These are phyloP conservation scores for Rhodotorula taiwanensis DNA, from an alignment of 768 basidiomycete genomes.

Conservation along the genomic window DNA sequence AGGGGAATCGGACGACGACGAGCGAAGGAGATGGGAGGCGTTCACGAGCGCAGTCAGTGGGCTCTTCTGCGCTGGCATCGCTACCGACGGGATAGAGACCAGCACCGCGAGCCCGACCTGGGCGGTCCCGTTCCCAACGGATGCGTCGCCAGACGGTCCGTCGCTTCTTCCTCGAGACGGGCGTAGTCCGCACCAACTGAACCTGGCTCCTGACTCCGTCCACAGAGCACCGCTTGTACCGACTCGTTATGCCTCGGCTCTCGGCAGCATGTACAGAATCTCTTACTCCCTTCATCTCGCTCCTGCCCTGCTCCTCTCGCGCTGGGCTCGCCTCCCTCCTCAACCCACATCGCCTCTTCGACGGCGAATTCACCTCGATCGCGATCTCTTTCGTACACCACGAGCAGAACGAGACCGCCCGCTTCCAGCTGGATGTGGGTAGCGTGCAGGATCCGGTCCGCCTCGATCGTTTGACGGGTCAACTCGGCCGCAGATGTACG, in stretches of 20 bases:
- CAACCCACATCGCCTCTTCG: slow-evolving; percentile 77
- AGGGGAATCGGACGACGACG: slow-evolving; percentile 18
- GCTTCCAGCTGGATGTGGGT: slow-evolving; percentile 64
- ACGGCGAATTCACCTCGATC: slow-evolving; percentile 87
- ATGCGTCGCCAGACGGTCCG: slow-evolving; percentile 24
- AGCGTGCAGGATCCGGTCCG: slow-evolving; percentile 65
- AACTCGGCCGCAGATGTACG: slow-evolving; percentile 32
- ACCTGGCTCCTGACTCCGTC: too few relatives aligned
- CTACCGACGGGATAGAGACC: slow-evolving; percentile 28
- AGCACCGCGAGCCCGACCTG: slow-evolving; percentile 24
- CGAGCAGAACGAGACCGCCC: slow-evolving; percentile 47
- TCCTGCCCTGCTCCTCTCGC: slow-evolving; percentile 81
- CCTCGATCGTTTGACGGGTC: slow-evolving; percentile 33
- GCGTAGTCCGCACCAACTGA: background rate
- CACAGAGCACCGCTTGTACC: slow-evolving; percentile 50
- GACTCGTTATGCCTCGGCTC: slow-evolving; percentile 61
- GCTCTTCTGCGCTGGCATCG: slow-evolving; percentile 68
- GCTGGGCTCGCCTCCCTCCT: slow-evolving; percentile 77
- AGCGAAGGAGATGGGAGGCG: slow-evolving; percentile 58
- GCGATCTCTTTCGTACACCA: slow-evolving; percentile 53
- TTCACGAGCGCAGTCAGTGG: slow-evolving; percentile 85
- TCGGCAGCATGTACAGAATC: slow-evolving; percentile 89
- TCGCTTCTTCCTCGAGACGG: background rate
- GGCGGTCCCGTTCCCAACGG: slow-evolving; percentile 17
- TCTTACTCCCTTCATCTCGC: slow-evolving; percentile 87